A percentile compares a stretch with the other conserved stretches of the same genome.
These are phyloP conservation scores for Iberis amara DNA, from an alignment of 441 rosid genomes.

Conservation along the genomic window DNA sequence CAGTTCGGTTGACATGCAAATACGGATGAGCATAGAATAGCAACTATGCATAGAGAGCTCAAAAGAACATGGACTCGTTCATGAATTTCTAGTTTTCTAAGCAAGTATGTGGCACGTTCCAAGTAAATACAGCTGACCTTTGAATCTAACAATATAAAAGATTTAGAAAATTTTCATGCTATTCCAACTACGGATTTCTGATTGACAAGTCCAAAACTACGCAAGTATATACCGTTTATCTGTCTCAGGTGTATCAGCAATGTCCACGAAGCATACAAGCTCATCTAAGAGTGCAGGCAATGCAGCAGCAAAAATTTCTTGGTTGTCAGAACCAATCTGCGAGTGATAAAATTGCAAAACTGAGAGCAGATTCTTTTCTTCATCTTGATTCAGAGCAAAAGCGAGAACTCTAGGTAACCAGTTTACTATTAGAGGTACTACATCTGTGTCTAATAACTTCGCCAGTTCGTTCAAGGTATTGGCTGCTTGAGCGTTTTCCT, in stretches of 20 bases:
- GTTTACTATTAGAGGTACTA: conserved; percentile 72
- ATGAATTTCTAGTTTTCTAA: conserved; percentile 12
- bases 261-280: conserved; percentile 85
- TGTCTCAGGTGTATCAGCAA: conserved; percentile 67
- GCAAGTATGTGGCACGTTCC: no score
- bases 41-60: conserved; percentile 16
- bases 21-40: conserved; percentile 13
- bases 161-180: conserved; percentile 15
- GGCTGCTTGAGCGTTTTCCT: conserved; percentile 59
- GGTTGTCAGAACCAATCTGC: conserved; percentile 79
- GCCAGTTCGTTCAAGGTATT: conserved; percentile 64
- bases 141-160: conserved; percentile 9
- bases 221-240: conserved; percentile 55
- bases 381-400: conserved; percentile 74
- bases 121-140: not conserved
- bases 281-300: conserved; percentile 94
- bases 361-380: conserved; percentile 59
- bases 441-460: conserved; percentile 62
- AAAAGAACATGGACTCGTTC: conserved; percentile 11
- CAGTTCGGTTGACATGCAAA: conserved; percentile 16
- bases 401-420: conserved; percentile 98
- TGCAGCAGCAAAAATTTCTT: conserved; percentile 94
- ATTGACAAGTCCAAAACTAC: conserved; percentile 13
- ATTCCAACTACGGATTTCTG: conserved; percentile 25
- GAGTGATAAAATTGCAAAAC: conserved; percentile 80